Evolutionary conservation across 192 early-diverging fungal species (phyloP), one percentile per base, ranked within the genome.

Genomic region (Coemansia javaensis): DNA sequence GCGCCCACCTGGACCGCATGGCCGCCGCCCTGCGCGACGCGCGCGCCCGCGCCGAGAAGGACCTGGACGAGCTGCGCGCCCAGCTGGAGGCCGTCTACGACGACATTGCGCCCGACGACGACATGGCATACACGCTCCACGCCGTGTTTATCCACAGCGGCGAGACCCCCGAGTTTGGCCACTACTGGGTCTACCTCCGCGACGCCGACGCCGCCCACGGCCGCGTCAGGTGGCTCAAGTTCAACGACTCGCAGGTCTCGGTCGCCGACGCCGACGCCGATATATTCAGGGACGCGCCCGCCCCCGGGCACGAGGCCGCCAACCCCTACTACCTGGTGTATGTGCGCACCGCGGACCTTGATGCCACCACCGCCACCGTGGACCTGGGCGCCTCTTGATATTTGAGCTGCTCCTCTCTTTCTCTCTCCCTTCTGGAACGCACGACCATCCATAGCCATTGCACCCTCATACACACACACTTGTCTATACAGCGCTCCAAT

Each of bases 111-210:
- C 20, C 24, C 0, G 58, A 59, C n/a, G 47, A 59, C n/a, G 42
- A 45, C 2, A 54, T 51, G 50, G 44, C 77, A 18, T 90, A 90
- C 46, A 74, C 68, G 1, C 44, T 85, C 40, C 86, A 90, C 50
- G 88, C 88, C 8, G 86, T 87, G 41, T 90, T 90, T 61, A 82
- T 88, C 37, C 88, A 90, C 42, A 79, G 79, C 45, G 85, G 84
- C 25, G 34, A 31, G 56, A 71, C 81, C 32, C 76, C 79, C 6
- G 84, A 82, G 71, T 68, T 56, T 56, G 88, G 88, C 2, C 88
- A 90, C 46, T 90, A 90, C 45, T 90, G 88, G 88, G 75, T 84
- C 2, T 88, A 90, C 30, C 76, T 90, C 15, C 65, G 77, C 10
- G 85, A 90, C 45, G 60, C 66, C 25, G 44, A 65, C 20, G 17